Evolutionary conservation across 371 early-diverging fungal species (phyloP).

Genomic region (Mortierella sp.): DNA sequence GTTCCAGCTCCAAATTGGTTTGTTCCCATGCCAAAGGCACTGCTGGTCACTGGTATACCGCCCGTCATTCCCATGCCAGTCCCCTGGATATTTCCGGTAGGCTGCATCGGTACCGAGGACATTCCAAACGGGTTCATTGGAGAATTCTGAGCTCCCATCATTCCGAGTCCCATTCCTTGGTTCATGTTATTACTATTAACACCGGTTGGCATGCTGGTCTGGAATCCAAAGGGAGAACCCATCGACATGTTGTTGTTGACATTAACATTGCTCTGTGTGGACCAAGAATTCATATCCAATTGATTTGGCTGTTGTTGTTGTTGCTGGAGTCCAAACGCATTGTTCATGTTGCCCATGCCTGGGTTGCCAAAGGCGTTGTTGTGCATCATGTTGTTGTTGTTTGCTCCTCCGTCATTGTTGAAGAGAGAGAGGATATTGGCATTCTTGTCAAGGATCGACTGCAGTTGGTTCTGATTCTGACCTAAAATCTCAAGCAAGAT

Average conservation of each 20-base stretch:
- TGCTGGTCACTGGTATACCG: too few species aligned
- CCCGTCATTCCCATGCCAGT: too few species aligned
- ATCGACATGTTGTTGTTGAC: constrained; percentile 21
- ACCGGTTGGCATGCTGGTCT: constrained; percentile 37
- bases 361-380: constrained; percentile 17
- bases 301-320: constrained; percentile 16
- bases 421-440: constrained; percentile 41
- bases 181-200: constrained; percentile 10
- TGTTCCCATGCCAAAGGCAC: too few species aligned
- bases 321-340: constrained; percentile 41
- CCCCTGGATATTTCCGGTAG: not conserved
- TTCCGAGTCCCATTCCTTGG: constrained; percentile 2
- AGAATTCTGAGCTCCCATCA: not conserved
- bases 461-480: constrained; percentile 46
- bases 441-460: constrained; percentile 47
- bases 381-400: constrained; percentile 14
- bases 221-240: constrained; percentile 32
- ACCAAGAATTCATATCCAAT: constrained; percentile 35
- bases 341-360: constrained; percentile 5
- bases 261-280: constrained; percentile 18
- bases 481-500: constrained; percentile 8
- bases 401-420: constrained; percentile 20
- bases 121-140: too few species aligned
- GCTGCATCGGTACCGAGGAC: too few species aligned
- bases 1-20: not conserved